A percentile compares a stretch with the other conserved stretches of the same genome.
These are phyloP conservation scores for sweet orange (Citrus sinensis) DNA, from an alignment of 345 rosid genomes.

Conservation along the genomic window DNA sequence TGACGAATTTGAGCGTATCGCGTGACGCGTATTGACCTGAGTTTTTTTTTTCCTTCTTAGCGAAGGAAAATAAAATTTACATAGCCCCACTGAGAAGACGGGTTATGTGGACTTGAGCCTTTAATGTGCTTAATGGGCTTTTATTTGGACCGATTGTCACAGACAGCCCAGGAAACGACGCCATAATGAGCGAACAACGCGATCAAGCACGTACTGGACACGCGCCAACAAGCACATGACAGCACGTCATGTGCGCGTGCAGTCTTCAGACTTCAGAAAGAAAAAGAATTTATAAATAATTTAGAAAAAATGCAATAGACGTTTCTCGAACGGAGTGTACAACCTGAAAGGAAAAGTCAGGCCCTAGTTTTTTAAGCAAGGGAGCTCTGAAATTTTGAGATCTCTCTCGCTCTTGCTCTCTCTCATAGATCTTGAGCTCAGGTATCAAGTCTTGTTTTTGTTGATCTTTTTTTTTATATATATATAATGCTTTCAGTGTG, in stretches of 20 bases:
- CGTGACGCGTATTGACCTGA: neutral
- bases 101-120: neutral
- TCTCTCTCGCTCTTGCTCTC: neutral
- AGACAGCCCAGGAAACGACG: neutral
- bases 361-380: conserved; percentile 14
- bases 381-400: neutral
- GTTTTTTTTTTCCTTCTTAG: neutral
- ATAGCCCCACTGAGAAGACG: neutral
- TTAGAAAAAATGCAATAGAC: neutral
- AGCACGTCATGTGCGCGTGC: too few relatives aligned
- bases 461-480: neutral
- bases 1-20: neutral
- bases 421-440: neutral
- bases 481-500: neutral
- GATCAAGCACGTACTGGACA: too few relatives aligned
- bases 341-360: neutral
- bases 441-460: neutral
- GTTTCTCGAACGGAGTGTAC: neutral
- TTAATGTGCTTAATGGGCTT: neutral
- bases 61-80: neutral
- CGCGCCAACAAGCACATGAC: too few relatives aligned
- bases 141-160: neutral
- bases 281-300: neutral
- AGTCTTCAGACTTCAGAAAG: neutral
- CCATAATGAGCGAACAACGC: too few relatives aligned